phyloP scores from a whole-genome alignment of 1,284 basidiomycete genomes.

The Ceratobasidium sp. region DNA sequence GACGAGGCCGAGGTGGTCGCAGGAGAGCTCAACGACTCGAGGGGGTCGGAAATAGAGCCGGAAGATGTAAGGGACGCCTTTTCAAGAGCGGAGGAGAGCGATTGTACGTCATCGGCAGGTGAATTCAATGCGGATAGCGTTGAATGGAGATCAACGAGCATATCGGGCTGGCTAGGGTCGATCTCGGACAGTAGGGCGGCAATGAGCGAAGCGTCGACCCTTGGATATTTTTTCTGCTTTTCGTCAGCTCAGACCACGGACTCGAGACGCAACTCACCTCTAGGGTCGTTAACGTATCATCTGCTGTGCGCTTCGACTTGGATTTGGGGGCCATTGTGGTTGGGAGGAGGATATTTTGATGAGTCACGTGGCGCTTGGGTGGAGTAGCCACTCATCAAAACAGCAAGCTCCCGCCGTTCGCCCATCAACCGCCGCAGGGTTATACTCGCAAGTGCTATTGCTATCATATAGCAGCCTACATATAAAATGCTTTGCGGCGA shows the following conservation, averaged over 20 bases:
- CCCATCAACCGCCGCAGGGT: no score
- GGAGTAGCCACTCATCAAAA: not conserved
- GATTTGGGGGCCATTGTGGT: slow-evolving; percentile 35
- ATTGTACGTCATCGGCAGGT: slow-evolving; percentile 3
- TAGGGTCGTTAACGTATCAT: not conserved
- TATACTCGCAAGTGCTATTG: no score
- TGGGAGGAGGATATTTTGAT: not conserved
- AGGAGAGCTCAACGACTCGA: slow-evolving; percentile 32
- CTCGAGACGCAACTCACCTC: not conserved
- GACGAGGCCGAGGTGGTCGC: slow-evolving; percentile 10
- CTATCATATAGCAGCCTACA: no score
- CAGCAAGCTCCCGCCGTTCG: no score
- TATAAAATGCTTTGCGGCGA: no score
- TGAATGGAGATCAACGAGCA: slow-evolving; percentile 13
- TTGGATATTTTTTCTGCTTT: slow-evolving; percentile 33
- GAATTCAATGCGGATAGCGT: slow-evolving; percentile 19
- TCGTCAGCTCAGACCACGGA: not conserved
- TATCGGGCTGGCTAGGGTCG: slow-evolving; percentile 2
- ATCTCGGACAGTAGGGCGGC: slow-evolving; percentile 33
- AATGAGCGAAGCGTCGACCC: slow-evolving; percentile 31
- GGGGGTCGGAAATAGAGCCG: slow-evolving; percentile 29
- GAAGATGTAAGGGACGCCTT: slow-evolving; percentile 21
- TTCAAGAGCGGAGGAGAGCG: slow-evolving; percentile 22
- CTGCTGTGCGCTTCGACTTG: not conserved
- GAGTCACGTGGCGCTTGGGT: slow-evolving; percentile 24